phyloP scores from a whole-genome alignment of 2,329 filamentous ascomycete species.

The Raffaelea arxii region DNA sequence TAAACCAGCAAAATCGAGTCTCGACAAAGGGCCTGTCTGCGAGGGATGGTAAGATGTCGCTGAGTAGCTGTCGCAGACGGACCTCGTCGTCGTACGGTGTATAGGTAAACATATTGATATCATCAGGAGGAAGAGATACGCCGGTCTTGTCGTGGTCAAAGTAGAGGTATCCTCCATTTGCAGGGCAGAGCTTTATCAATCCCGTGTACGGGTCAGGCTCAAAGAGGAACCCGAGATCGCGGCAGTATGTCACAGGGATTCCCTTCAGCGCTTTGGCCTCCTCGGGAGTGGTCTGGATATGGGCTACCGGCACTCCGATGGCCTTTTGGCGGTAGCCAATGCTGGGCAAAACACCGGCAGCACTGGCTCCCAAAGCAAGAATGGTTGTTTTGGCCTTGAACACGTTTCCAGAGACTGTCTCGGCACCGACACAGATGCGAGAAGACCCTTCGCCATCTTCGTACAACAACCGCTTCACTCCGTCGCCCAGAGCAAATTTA shows the following conservation, averaged over 20 bases:
- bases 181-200: conserved; percentile 49
- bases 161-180: conserved; percentile 47
- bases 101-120: conserved; percentile 42
- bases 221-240: conserved; percentile 56
- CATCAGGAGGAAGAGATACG: conserved; percentile 15
- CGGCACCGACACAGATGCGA: conserved; percentile 15
- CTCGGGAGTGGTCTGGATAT: conserved; percentile 44
- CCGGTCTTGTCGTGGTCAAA: conserved; percentile 13
- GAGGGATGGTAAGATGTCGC: conserved; percentile 41
- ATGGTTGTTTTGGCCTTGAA: conserved; percentile 31
- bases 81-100: conserved; percentile 34
- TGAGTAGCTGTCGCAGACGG: conserved; percentile 38
- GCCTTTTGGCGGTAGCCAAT: conserved; percentile 40
- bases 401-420: conserved; percentile 16
- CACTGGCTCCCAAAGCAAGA: conserved; percentile 23
- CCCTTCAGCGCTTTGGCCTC: conserved; percentile 44
- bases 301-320: conserved; percentile 49
- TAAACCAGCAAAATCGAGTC: conserved; percentile 51
- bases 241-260: conserved; percentile 49
- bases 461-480: conserved; percentile 20
- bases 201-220: conserved; percentile 50
- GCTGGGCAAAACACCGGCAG: conserved; percentile 32
- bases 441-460: conserved; percentile 13
- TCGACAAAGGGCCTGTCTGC: conserved; percentile 44
- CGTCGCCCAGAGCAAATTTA: conserved; percentile 28